These are phyloP conservation scores for Alternaria incomplexa DNA, from an alignment of 2,329 filamentous ascomycete species.

Conservation along the genomic window DNA sequence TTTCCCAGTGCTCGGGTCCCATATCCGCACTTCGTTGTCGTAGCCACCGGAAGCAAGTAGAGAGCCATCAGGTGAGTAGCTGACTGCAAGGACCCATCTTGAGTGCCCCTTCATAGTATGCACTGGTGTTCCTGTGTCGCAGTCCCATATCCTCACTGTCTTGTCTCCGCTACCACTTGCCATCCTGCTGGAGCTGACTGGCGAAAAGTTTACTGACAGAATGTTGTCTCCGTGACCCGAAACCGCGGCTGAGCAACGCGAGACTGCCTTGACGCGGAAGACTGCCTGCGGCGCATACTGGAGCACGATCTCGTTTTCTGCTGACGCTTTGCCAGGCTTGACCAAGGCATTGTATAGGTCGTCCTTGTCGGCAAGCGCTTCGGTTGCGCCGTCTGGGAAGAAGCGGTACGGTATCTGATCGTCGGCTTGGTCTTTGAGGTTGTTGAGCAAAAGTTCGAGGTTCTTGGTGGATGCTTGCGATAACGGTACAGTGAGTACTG, in stretches of 20 bases:
- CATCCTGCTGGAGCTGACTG: conserved; percentile 74
- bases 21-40: conserved; percentile 89
- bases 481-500: conserved; percentile 73
- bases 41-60: conserved; percentile 88
- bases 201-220: conserved; percentile 83
- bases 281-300: conserved; percentile 84
- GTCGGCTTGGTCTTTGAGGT: conserved; percentile 71
- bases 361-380: conserved; percentile 54
- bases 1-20: conserved; percentile 84
- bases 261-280: conserved; percentile 90
- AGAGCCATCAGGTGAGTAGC: conserved; percentile 83
- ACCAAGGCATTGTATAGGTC: conserved; percentile 52
- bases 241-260: conserved; percentile 85
- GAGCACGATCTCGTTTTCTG: conserved; percentile 67
- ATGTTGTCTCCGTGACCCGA: conserved; percentile 93
- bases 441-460: conserved; percentile 84
- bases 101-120: conserved; percentile 86
- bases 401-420: conserved; percentile 72
- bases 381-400: conserved; percentile 58
- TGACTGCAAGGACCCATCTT: conserved; percentile 86
- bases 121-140: conserved; percentile 87
- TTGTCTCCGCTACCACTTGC: conserved; percentile 91
- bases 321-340: conserved; percentile 53
- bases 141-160: conserved; percentile 92
- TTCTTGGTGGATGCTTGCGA: conserved; percentile 89